Evolutionary conservation across 2,329 filamentous ascomycete species (phyloP), one percentile per base, ranked within the genome.

Genomic region (Fusarium denticulatum): DNA sequence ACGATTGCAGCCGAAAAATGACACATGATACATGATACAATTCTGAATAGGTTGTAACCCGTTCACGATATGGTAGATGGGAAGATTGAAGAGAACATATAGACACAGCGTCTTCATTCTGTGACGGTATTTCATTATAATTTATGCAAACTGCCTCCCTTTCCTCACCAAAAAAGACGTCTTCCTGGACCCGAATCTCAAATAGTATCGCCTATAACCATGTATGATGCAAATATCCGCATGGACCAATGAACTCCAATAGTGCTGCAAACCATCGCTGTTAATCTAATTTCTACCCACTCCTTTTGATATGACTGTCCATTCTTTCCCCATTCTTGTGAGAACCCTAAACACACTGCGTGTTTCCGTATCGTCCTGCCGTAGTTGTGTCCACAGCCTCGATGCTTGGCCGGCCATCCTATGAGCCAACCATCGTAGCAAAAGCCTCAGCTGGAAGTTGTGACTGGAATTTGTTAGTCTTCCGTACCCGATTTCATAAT

Each of bases 371-470:
- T 18, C 30, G 36, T 37, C 55, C 40, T 26, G 42, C 34, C 34
- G 50, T 42, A 34, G 43, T 36, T 49, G 55, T 56, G 30, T n/a
- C 36, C 7, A 39, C 8, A 60, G 50, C 43, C 49, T 55, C 46
- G n/a, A 46, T 36, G 28, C 34, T 49, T 37, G 42, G 59, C 30
- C 18, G n/a, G 43, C 59, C 71, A 69, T 68, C 34, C 67, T 73
- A 74, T 63, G 56, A 67, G 50, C 59, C 47, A 47, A 59, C 58
- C 56, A 69, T 56, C 28, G 61, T 60, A 49, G 72, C 76, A 61
- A 88, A 89, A 57, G 88, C 88, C 49, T 86, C 84, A 8, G 85
- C 73, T 43, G 87, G 88, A 61, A 89, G 79, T 72, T 85, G 80
- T 24, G 81, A 79, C 85, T 86, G 40, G 24, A 52, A 47, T n/a